Evolutionary conservation across 306 rosid species (phyloP).

Genomic region (Lagenaria siceraria): DNA sequence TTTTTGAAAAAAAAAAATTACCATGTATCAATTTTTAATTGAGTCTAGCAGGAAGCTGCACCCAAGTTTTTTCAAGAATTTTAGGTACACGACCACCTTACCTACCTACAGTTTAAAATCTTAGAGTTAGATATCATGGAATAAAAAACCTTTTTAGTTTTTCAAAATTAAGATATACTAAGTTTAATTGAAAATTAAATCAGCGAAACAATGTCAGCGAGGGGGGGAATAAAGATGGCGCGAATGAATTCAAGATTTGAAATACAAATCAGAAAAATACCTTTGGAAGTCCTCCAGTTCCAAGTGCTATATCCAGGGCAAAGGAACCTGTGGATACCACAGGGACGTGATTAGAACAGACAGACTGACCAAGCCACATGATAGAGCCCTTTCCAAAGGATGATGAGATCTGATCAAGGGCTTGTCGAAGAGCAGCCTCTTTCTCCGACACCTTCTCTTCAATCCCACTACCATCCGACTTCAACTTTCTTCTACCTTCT

Average conservation of each 20-base stretch:
- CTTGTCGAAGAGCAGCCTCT: not conserved
- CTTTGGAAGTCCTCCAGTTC: slow-evolving; percentile 84
- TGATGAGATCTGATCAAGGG: slow-evolving; percentile 46
- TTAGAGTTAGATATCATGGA: not conserved
- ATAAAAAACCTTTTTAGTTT: not conserved
- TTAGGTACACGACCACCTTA: no score
- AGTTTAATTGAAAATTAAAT: not conserved
- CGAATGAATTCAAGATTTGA: not conserved
- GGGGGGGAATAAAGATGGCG: not conserved
- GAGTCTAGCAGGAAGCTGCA: no score
- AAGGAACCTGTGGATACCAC: slow-evolving; percentile 79
- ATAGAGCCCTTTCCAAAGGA: slow-evolving; percentile 81
- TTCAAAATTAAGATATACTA: not conserved
- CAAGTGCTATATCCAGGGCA: slow-evolving; percentile 62
- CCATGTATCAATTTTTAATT: no score
- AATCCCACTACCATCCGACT: not conserved
- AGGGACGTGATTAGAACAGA: slow-evolving; percentile 32
- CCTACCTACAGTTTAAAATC: not conserved
- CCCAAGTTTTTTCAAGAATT: no score
- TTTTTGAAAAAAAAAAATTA: no score
- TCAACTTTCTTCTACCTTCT: not conserved
- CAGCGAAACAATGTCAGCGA: not conserved
- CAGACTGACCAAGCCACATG: slow-evolving; percentile 82
- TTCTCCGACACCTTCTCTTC: not conserved
- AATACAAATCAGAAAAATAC: slow-evolving; percentile 15